These are phyloP conservation scores for Pyrenula aspistea DNA, from an alignment of 495 filamentous ascomycete genomes.

Conservation along the genomic window DNA sequence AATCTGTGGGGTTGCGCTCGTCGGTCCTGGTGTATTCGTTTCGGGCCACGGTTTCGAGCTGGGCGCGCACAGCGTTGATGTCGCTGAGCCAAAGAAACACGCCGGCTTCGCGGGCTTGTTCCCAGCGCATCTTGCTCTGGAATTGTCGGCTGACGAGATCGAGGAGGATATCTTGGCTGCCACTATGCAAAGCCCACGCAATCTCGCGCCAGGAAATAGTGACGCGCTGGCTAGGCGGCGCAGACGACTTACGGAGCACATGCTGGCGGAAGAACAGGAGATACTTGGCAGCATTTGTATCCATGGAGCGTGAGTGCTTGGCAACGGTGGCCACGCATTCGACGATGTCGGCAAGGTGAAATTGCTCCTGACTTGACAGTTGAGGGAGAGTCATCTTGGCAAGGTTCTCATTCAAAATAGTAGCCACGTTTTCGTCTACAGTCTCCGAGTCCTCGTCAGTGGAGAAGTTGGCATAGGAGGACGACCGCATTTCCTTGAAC, in stretches of 20 bases:
- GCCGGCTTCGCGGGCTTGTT: conserved; percentile 71
- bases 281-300: conserved; percentile 85
- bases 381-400: conserved; percentile 64
- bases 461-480: conserved; percentile 39
- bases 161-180: conserved; percentile 81
- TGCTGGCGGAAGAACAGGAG: conserved; percentile 84
- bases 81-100: conserved; percentile 94
- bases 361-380: conserved; percentile 79
- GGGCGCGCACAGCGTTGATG: conserved; percentile 53
- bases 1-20: conserved; percentile 86
- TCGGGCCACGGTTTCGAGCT: conserved; percentile 81
- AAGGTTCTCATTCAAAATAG: conserved; percentile 65
- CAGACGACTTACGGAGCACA: conserved; percentile 53
- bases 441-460: conserved; percentile 48
- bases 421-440: conserved; percentile 62
- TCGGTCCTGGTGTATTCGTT: conserved; percentile 88
- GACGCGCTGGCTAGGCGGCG: conserved; percentile 45
- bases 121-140: conserved; percentile 69
- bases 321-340: conserved; percentile 82
- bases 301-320: conserved; percentile 81
- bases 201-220: conserved; percentile 86
- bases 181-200: conserved; percentile 86
- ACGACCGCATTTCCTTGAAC: conserved; percentile 39
- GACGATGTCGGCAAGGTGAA: conserved; percentile 74
- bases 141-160: conserved; percentile 79